Evolutionary conservation across 495 filamentous ascomycete species (phyloP).

Genomic region (Clohesyomyces aquaticus): DNA sequence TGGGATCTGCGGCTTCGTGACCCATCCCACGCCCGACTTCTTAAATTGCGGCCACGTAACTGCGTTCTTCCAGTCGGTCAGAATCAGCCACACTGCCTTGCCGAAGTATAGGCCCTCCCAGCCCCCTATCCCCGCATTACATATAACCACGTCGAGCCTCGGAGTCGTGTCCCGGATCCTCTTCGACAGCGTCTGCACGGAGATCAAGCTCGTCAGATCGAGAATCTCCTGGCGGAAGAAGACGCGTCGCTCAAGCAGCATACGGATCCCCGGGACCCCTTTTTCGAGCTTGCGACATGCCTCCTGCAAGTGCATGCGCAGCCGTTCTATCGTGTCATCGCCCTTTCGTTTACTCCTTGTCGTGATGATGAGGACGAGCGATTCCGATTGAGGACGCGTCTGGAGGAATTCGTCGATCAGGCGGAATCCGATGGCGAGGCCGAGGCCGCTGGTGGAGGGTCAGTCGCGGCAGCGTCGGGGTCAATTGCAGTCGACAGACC

Average conservation of each 20-base stretch:
- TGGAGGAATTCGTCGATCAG: conserved; percentile 88
- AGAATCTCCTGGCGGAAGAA: conserved; percentile 53
- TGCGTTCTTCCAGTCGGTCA: conserved; percentile 67
- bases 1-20: conserved; percentile 50
- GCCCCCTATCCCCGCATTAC: conserved; percentile 90
- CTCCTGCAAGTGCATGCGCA: conserved; percentile 57
- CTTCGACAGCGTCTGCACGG: conserved; percentile 57
- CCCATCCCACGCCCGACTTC: conserved; percentile 60
- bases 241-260: conserved; percentile 54
- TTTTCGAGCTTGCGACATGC: conserved; percentile 47
- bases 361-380: conserved; percentile 67
- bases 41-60: conserved; percentile 84
- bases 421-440: conserved; percentile 81
- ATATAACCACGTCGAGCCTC: conserved; percentile 76
- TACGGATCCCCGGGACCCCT: conserved; percentile 55
- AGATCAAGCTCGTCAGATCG: conserved; percentile 60
- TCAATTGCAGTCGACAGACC: conserved; percentile 51
- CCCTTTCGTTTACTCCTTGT: conserved; percentile 66
- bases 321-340: conserved; percentile 57
- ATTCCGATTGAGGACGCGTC: conserved; percentile 62
- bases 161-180: conserved; percentile 53
- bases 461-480: background rate
- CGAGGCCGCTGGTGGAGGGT: conserved; percentile 70
- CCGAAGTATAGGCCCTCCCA: conserved; percentile 81
- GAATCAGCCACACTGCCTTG: conserved; percentile 59